Evolutionary conservation across 192 early-diverging fungal species (phyloP).

Genomic region (Phycomyces blakesleeanus): DNA sequence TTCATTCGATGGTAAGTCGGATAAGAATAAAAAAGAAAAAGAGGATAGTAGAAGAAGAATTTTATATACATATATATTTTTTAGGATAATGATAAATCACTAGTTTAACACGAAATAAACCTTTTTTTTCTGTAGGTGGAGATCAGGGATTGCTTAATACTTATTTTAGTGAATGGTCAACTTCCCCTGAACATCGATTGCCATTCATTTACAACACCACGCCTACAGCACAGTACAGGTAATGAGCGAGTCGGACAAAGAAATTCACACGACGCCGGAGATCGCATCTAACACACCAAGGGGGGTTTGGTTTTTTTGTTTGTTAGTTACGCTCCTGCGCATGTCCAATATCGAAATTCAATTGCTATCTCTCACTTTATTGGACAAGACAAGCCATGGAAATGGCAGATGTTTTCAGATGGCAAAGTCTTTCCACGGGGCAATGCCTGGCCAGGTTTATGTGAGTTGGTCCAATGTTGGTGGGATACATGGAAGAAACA

Average conservation of each 20-base stretch:
- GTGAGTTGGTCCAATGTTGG: constrained; percentile 62
- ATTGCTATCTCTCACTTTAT: constrained; percentile 89
- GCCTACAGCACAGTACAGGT: constrained; percentile 75
- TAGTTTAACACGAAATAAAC: no score
- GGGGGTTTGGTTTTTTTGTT: constrained; percentile 19
- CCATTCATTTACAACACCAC: constrained; percentile 93
- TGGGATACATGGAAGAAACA: constrained; percentile 68
- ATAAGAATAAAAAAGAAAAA: no score
- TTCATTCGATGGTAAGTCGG: constrained; percentile 84
- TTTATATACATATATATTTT: no score
- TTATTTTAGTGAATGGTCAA: constrained; percentile 79
- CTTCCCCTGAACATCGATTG: constrained; percentile 56
- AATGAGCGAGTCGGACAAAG: constrained; percentile 7
- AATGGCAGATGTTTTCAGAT: constrained; percentile 61
- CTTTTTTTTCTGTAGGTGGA: constrained; percentile 59
- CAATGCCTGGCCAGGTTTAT: constrained; percentile 47
- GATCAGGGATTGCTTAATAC: constrained; percentile 93
- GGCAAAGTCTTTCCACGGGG: constrained; percentile 48
- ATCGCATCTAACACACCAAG: neutral
- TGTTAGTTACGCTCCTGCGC: constrained; percentile 71
- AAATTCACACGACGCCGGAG: neutral
- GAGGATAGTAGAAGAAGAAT: no score
- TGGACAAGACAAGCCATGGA: constrained; percentile 87
- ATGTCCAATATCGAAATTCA: constrained; percentile 64
- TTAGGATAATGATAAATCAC: no score